Evolutionary conservation across 352 stramenopile genomes (phyloP).

Genomic region (Phytophthora uliginosa): DNA sequence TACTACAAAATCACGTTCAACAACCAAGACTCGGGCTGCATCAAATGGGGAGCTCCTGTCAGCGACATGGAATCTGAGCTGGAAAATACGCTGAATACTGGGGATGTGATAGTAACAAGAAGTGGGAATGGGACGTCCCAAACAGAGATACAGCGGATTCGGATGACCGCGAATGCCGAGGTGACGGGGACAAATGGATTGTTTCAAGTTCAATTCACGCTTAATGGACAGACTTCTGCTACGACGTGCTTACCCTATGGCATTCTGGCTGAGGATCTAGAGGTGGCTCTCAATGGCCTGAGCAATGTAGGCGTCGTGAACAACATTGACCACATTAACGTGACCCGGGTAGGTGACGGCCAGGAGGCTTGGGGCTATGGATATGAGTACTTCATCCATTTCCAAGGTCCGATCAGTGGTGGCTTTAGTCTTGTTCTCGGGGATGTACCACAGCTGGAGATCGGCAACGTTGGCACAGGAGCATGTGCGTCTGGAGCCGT

Average conservation of each 20-base stretch:
- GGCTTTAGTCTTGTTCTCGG: conserved; percentile 71
- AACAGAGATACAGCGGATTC: conserved; percentile 75
- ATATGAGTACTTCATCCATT: conserved; percentile 81
- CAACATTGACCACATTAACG: conserved; percentile 58
- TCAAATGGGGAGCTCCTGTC: conserved; percentile 67
- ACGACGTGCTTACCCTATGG: conserved; percentile 82
- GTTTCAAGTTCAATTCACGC: conserved; percentile 74
- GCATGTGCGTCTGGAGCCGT: conserved; percentile 54
- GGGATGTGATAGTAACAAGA: conserved; percentile 68
- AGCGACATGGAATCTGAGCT: conserved; percentile 55
- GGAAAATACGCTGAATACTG: conserved; percentile 51
- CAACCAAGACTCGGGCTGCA: conserved; percentile 45
- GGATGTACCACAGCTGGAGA: conserved; percentile 54
- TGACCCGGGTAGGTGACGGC: conserved; percentile 73
- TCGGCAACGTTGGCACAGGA: conserved; percentile 59
- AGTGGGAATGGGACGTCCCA: conserved; percentile 67
- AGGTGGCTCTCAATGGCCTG: conserved; percentile 72
- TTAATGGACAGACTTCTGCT: conserved; percentile 56
- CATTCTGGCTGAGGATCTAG: conserved; percentile 62
- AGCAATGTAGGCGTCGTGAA: conserved; percentile 43
- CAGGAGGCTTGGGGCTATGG: conserved; percentile 78
- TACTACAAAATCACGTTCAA: conserved; percentile 66
- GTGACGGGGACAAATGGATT: conserved; percentile 60
- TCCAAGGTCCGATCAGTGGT: conserved; percentile 61
- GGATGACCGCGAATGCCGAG: conserved; percentile 71